These are phyloP conservation scores for Boletus rubropictus DNA, from an alignment of 768 basidiomycete genomes.

Conservation along the genomic window DNA sequence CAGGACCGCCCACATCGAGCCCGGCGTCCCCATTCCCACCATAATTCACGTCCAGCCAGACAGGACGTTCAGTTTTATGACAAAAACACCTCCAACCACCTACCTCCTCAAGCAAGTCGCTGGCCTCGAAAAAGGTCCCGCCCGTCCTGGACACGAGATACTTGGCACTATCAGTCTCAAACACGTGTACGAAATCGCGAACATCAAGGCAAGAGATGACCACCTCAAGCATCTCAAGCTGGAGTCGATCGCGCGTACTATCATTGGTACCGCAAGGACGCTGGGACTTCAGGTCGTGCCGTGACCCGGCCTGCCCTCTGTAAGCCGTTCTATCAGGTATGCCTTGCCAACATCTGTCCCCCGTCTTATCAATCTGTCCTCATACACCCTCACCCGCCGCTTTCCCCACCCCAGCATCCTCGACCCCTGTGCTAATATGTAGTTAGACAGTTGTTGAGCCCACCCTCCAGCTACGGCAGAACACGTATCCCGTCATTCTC, in stretches of 20 bases:
- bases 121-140: constrained; percentile 86
- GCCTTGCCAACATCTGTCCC: constrained; percentile 15
- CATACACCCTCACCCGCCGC: constrained; percentile 9
- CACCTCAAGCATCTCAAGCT: constrained; percentile 82
- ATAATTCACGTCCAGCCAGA: constrained; percentile 91
- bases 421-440: constrained; percentile 17
- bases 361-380: constrained; percentile 24
- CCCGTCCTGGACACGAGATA: constrained; percentile 71
- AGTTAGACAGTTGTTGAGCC: constrained; percentile 24
- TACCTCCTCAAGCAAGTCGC: constrained; percentile 90
- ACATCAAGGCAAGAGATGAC: constrained; percentile 89
- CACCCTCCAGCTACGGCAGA: constrained; percentile 14
- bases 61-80: constrained; percentile 89
- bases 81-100: constrained; percentile 84
- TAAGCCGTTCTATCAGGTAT: constrained; percentile 21
- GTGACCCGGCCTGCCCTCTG: constrained; percentile 37
- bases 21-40: constrained; percentile 87
- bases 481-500: constrained; percentile 21
- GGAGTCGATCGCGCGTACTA: constrained; percentile 82
- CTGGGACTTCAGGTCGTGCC: constrained; percentile 88
- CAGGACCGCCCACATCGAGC: constrained; percentile 81
- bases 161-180: constrained; percentile 86
- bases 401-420: constrained; percentile 11
- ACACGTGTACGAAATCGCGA: constrained; percentile 98
- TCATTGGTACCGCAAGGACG: constrained; percentile 84